These are phyloP conservation scores for Spizellomyces sp. DNA, from an alignment of 192 early-diverging fungal genomes.

Conservation along the genomic window DNA sequence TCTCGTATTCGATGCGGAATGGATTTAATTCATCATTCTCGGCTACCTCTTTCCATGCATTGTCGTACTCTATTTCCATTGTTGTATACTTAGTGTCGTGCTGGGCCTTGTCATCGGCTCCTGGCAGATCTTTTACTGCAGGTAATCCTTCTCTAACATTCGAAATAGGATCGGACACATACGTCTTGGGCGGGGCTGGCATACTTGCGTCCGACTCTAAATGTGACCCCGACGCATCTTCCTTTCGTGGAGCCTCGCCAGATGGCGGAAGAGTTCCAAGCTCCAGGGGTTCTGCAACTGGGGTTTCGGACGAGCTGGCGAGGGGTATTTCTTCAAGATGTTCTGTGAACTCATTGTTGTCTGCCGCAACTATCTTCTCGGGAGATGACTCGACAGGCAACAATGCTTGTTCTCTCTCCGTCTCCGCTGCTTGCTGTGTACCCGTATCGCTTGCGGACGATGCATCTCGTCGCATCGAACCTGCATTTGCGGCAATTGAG, in stretches of 20 bases:
- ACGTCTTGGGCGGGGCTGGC: neutral
- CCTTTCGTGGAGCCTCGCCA: neutral
- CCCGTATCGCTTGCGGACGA: neutral
- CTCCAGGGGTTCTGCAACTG: neutral
- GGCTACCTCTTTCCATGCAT: conserved; percentile 14
- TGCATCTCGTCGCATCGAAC: neutral
- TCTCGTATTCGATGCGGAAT: conserved; percentile 54
- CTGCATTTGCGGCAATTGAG: neutral
- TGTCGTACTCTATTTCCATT: conserved; percentile 29
- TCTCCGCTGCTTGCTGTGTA: neutral
- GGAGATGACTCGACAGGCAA: neutral
- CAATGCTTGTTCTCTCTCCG: neutral
- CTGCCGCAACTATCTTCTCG: too few species aligned
- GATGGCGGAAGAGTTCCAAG: neutral
- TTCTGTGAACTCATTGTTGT: too few species aligned
- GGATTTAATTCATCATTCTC: conserved; percentile 20
- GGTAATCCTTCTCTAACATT: neutral
- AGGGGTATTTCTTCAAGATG: too few species aligned
- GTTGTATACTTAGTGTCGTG: conserved; percentile 18
- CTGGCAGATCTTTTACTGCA: conserved; percentile 12
- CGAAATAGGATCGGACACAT: neutral
- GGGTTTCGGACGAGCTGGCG: neutral
- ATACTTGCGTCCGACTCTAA: neutral
- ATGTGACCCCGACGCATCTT: neutral
- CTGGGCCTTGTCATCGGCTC: conserved; percentile 21